Percentiles rank a stretch among this genome's conserved stretches.
Evolutionary conservation across 345 rosid genomes (phyloP).

Genomic region (Viola odorata): DNA sequence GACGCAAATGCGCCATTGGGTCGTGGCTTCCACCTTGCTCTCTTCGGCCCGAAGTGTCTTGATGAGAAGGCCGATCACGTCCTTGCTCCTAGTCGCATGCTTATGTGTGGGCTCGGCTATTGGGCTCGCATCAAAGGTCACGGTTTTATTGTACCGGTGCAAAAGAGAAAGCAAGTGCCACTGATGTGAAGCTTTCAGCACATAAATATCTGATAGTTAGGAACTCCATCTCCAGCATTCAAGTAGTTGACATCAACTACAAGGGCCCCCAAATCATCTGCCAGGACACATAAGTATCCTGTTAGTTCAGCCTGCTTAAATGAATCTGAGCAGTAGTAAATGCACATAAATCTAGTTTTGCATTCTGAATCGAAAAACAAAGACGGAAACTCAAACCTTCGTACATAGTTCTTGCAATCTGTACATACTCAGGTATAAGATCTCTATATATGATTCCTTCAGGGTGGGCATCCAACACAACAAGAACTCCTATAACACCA

Average conservation of each 20-base stretch:
- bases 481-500: conserved; percentile 50
- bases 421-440: conserved; percentile 68
- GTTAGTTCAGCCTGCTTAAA: not conserved
- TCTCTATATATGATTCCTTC: conserved; percentile 79
- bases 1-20: no score
- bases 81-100: no score
- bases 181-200: conserved; percentile 32
- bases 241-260: conserved; percentile 69
- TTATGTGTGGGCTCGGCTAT: no score
- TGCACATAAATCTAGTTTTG: not conserved
- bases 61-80: no score
- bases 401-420: conserved; percentile 65
- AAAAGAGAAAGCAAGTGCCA: no score
- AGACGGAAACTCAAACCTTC: conserved; percentile 53
- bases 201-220: conserved; percentile 53
- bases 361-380: not conserved
- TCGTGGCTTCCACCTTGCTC: no score
- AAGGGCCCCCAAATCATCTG: conserved; percentile 59
- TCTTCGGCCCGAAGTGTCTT: no score
- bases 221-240: conserved; percentile 45
- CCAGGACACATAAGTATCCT: conserved; percentile 1
- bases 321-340: not conserved
- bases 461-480: conserved; percentile 81
- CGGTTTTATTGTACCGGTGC: no score
- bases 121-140: no score